These are phyloP conservation scores for Microsporum canis DNA, from an alignment of 2,329 filamentous ascomycete genomes.

Conservation along the genomic window DNA sequence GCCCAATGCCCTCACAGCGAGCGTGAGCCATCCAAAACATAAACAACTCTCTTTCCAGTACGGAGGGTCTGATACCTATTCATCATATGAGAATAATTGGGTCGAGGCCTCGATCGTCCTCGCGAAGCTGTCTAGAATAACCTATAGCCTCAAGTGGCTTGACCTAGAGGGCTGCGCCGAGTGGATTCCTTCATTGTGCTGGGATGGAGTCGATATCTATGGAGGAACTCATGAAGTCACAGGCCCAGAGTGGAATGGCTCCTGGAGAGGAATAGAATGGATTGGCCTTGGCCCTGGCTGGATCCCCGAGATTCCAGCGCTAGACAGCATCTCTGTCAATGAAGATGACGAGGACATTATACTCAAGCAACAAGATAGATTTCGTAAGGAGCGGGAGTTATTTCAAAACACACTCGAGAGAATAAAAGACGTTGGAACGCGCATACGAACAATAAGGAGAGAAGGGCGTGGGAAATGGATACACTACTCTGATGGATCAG, in stretches of 20 bases:
- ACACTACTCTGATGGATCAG: slow-evolving; percentile 20
- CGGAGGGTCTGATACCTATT: slow-evolving; percentile 43
- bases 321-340: neutral
- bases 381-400: slow-evolving; percentile 20
- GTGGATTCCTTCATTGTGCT: slow-evolving; percentile 45
- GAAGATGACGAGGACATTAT: neutral
- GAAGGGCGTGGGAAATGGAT: slow-evolving; percentile 31
- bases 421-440: slow-evolving; percentile 23
- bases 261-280: slow-evolving; percentile 36
- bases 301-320: slow-evolving; percentile 18
- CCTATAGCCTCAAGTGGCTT: slow-evolving; percentile 50
- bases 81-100: slow-evolving; percentile 42
- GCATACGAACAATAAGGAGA: slow-evolving; percentile 23
- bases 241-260: slow-evolving; percentile 36
- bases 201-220: slow-evolving; percentile 25
- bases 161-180: slow-evolving; percentile 49
- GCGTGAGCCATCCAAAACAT: slow-evolving; percentile 31
- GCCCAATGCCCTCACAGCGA: slow-evolving; percentile 40
- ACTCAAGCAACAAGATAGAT: neutral
- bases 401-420: slow-evolving; percentile 21
- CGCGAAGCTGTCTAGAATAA: slow-evolving; percentile 43
- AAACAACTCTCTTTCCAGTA: slow-evolving; percentile 36
- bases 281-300: slow-evolving; percentile 34
- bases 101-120: slow-evolving; percentile 46
- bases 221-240: slow-evolving; percentile 19